phyloP scores from a whole-genome alignment of 2,329 filamentous ascomycete species.

The Metarhizium robertsii region DNA sequence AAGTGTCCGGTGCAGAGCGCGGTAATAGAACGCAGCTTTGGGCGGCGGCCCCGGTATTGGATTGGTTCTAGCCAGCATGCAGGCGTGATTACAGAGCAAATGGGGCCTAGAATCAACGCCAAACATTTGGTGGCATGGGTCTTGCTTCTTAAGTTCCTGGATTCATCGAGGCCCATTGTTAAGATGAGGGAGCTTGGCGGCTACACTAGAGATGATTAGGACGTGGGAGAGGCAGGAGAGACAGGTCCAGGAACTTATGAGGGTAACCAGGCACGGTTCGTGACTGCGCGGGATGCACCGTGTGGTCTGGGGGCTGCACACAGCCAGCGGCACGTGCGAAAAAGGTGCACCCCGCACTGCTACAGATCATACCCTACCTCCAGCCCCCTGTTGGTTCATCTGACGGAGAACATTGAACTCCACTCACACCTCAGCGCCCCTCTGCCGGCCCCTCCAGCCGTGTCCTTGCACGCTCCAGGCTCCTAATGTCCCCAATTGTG shows the following conservation, averaged over 20 bases:
- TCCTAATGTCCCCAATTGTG: not conserved
- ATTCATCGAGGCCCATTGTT: not conserved
- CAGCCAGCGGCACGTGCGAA: conserved; percentile 3
- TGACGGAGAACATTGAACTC: conserved; percentile 22
- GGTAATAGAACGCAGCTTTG: not conserved
- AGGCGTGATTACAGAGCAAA: not conserved
- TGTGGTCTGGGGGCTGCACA: fast-evolving
- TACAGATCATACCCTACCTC: conserved; percentile 18
- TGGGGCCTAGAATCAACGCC: not conserved
- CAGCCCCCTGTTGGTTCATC: conserved; percentile 30
- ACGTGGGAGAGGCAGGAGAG: not conserved
- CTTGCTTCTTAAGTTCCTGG: not conserved
- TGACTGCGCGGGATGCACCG: not conserved
- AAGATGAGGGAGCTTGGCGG: conserved; percentile 5
- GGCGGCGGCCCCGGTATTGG: too few species aligned
- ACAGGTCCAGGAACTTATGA: conserved; percentile 3
- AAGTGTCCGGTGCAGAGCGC: not conserved
- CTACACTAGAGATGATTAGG: not conserved
- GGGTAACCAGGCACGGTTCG: conserved; percentile 1
- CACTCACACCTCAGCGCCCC: conserved; percentile 29
- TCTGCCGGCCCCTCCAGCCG: conserved; percentile 9
- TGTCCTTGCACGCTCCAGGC: conserved; percentile 3
- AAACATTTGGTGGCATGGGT: not conserved
- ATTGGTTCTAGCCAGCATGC: not conserved
- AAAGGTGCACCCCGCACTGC: not conserved